These are phyloP conservation scores for Termitomyces sp. DNA, from an alignment of 768 basidiomycete species.

Conservation along the genomic window DNA sequence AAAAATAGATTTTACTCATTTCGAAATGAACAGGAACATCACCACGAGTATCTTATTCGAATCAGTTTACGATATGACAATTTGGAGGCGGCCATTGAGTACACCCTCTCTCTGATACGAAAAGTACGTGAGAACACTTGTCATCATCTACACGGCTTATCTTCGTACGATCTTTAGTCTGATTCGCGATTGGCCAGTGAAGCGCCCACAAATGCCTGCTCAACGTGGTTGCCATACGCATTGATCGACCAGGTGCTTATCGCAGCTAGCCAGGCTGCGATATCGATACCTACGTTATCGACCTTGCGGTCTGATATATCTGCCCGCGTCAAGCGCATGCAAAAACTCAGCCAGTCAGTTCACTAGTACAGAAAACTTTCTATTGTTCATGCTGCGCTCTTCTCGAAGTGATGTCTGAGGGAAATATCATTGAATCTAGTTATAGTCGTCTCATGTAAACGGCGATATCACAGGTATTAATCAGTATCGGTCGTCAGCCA, in stretches of 20 bases:
- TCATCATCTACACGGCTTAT: conserved; percentile 2
- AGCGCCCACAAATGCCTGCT: conserved; percentile 46
- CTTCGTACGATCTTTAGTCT: conserved; percentile 30
- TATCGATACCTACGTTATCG: conserved; percentile 40
- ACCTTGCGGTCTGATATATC: conserved; percentile 55
- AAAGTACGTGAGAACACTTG: conserved; percentile 41
- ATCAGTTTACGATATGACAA: conserved; percentile 75
- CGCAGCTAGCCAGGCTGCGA: conserved; percentile 46
- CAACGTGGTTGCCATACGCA: conserved; percentile 79
- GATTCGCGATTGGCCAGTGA: conserved; percentile 47
- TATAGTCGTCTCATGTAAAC: background rate
- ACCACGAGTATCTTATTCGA: conserved; percentile 82
- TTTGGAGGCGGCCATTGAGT: conserved; percentile 69
- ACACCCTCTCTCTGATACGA: conserved; percentile 64
- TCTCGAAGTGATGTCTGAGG: background rate
- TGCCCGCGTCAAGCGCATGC: conserved; percentile 61
- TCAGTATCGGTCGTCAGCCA: background rate
- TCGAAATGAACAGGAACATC: conserved; percentile 44
- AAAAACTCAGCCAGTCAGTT: conserved; percentile 43
- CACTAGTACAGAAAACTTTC: conserved; percentile 9
- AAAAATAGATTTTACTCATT: conserved; percentile 4
- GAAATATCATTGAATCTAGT: background rate
- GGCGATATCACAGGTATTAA: background rate
- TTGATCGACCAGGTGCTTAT: conserved; percentile 78
- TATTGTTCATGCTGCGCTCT: background rate